These are phyloP conservation scores for Saitoella complicata DNA, from an alignment of 805 yeast genomes.

Conservation along the genomic window DNA sequence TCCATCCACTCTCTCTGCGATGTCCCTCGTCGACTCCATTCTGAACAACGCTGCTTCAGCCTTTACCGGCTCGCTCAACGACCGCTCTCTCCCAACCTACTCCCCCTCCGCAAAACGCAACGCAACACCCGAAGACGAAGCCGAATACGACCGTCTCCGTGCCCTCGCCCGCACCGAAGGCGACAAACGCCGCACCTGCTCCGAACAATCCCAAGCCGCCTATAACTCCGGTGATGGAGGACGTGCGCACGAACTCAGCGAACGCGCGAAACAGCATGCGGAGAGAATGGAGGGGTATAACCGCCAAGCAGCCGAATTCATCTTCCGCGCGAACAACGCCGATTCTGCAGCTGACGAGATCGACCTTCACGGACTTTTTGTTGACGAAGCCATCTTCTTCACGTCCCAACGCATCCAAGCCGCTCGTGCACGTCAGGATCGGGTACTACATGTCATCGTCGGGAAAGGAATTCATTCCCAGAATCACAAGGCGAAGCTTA, in stretches of 20 bases:
- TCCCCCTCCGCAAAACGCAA: too few species aligned
- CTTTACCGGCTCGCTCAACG: too few species aligned
- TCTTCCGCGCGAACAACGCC: constrained; percentile 70
- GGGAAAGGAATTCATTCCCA: constrained; percentile 1
- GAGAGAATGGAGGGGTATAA: constrained; percentile 53
- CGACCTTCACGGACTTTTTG: constrained; percentile 82
- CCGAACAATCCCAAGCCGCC: constrained; percentile 47
- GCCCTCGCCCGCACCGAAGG: too few species aligned
- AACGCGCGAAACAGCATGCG: constrained; percentile 44
- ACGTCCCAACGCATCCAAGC: constrained; percentile 58
- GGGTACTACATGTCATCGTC: not conserved
- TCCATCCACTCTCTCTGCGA: too few species aligned
- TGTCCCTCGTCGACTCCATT: too few species aligned
- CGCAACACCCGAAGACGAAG: too few species aligned
- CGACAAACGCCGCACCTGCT: too few species aligned
- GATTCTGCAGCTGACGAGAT: constrained; percentile 78
- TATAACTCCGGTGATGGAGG: constrained; percentile 58
- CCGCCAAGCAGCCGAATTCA: constrained; percentile 67
- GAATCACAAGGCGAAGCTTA: constrained; percentile 1
- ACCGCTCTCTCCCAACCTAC: too few species aligned
- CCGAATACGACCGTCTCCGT: too few species aligned
- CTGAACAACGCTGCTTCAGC: too few species aligned
- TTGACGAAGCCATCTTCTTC: constrained; percentile 70
- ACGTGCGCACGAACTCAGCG: constrained; percentile 57
- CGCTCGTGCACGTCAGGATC: constrained; percentile 31